phyloP scores from a whole-genome alignment of 768 basidiomycete genomes.

The Lentinus brumalis region DNA sequence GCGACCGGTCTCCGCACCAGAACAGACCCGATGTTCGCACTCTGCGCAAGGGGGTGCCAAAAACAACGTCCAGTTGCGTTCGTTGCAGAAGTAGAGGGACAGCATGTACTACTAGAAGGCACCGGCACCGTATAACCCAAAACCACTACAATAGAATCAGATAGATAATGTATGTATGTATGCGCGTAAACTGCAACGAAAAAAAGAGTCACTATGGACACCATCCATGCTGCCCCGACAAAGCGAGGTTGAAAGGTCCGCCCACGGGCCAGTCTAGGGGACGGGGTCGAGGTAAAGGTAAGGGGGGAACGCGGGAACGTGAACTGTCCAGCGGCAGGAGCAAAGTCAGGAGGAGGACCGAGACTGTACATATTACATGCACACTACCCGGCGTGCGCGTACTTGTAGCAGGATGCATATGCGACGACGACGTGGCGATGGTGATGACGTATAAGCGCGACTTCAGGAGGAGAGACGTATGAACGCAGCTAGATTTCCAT shows the following conservation, averaged over 20 bases:
- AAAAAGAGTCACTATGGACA: neutral
- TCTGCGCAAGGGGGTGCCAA: neutral
- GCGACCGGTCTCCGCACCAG: too few relatives aligned
- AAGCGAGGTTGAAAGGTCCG: too few relatives aligned
- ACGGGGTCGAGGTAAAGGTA: too few relatives aligned
- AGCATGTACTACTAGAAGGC: neutral
- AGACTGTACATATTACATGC: conserved; percentile 17
- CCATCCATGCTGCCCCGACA: neutral
- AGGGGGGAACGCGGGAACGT: too few relatives aligned
- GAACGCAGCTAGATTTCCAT: conserved; percentile 12
- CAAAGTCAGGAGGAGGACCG: neutral
- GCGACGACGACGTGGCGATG: neutral
- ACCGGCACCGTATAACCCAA: too few relatives aligned
- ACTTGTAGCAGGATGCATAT: conserved; percentile 1
- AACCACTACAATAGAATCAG: too few relatives aligned
- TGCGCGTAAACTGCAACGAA: neutral
- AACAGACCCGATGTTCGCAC: neutral
- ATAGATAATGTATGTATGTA: neutral
- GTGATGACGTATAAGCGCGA: neutral
- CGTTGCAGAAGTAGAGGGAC: neutral
- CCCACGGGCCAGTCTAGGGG: too few relatives aligned
- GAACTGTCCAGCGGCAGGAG: too few relatives aligned
- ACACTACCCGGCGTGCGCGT: conserved; percentile 13
- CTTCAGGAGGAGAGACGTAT: too few relatives aligned
- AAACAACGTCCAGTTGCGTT: neutral